A percentile compares a stretch with the other conserved stretches of the same genome.
These are phyloP conservation scores for Gracilariopsis chorda DNA, from an alignment of 23 red algal species.

Conservation along the genomic window DNA sequence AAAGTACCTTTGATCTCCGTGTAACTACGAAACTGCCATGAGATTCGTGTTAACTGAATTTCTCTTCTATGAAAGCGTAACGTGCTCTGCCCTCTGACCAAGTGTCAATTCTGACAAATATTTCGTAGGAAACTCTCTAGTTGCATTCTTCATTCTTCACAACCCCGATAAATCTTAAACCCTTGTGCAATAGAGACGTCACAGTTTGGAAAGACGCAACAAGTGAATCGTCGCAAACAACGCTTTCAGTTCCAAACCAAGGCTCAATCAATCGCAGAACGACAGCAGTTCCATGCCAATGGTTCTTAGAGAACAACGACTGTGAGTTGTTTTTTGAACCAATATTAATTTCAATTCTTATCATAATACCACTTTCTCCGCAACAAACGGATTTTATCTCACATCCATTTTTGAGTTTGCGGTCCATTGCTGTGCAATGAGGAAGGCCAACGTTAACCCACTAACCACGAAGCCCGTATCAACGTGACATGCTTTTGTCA, in stretches of 20 bases:
- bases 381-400: background rate
- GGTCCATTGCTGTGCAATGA: background rate
- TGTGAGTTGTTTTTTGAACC: background rate
- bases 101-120: background rate
- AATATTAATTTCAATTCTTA: background rate
- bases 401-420: background rate
- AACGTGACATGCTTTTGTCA: constrained; percentile 10
- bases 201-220: background rate
- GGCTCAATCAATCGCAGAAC: background rate
- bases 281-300: background rate
- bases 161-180: background rate
- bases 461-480: background rate
- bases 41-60: background rate
- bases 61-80: background rate
- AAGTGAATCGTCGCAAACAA: background rate
- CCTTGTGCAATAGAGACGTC: background rate
- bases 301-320: background rate
- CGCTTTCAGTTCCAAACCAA: background rate
- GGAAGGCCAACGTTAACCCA: background rate
- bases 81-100: background rate
- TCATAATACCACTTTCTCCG: background rate
- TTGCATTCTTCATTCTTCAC: background rate
- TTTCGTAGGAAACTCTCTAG: background rate
- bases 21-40: background rate
- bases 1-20: background rate